Conservation (phyloP, 441 rosid species). For the Pelargonium cotyledonis region DNA sequence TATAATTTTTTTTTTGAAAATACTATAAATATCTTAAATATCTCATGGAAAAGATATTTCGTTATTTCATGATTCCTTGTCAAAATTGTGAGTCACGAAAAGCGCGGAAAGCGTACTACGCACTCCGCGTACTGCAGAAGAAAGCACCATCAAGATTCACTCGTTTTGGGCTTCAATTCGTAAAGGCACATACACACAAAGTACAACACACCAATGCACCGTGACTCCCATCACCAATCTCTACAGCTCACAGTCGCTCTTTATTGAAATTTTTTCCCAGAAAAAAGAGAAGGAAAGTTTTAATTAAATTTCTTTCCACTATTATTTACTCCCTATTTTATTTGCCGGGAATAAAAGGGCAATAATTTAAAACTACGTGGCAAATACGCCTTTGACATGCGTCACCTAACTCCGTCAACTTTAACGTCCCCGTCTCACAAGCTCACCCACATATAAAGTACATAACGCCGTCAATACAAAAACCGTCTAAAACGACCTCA, state of each 20-base stretch:
- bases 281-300: neutral
- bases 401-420: constrained; percentile 37
- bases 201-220: constrained; percentile 23
- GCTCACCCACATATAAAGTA: constrained; percentile 2
- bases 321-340: neutral
- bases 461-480: constrained; percentile 39
- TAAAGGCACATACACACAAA: constrained; percentile 8
- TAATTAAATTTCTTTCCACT: neutral
- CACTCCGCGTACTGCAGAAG: constrained; percentile 51
- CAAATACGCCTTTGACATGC: constrained; percentile 13
- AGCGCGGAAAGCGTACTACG: constrained; percentile 42
- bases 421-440: constrained; percentile 14
- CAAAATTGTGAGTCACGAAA: constrained; percentile 14
- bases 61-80: constrained; percentile 16
- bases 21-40: no score
- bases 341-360: constrained; percentile 17
- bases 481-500: constrained; percentile 48
- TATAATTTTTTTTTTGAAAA: no score
- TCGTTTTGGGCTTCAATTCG: neutral
- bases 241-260: neutral
- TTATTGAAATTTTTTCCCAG: neutral
- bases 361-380: constrained; percentile 18
- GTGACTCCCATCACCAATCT: constrained; percentile 5
- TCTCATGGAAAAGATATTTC: no score
- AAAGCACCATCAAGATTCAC: constrained; percentile 15